A percentile compares a stretch with the other conserved stretches of the same genome.
phyloP scores from a whole-genome alignment of 768 basidiomycete species.

The Hygrocybe punicea region DNA sequence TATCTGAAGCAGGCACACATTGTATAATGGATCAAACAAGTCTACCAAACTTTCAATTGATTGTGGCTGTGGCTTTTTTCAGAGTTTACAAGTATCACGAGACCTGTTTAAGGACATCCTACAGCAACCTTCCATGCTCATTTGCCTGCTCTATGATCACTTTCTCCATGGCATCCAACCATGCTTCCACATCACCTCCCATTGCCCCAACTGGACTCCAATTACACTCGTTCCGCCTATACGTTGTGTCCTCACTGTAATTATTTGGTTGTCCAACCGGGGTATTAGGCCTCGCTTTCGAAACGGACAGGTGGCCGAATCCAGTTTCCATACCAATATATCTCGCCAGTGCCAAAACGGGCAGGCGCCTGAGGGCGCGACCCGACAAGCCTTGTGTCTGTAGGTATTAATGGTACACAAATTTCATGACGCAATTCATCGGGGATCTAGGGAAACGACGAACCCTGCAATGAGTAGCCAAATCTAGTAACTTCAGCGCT shows the following conservation, averaged over 20 bases:
- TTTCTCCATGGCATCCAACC: slow-evolving; percentile 83
- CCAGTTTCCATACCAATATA: slow-evolving; percentile 53
- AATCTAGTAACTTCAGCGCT: slow-evolving; percentile 54
- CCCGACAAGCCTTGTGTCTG: slow-evolving; percentile 86
- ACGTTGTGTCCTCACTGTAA: not conserved
- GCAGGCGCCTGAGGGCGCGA: slow-evolving; percentile 85
- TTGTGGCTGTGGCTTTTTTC: too few species aligned
- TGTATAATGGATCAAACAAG: too few species aligned
- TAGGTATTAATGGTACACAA: not conserved
- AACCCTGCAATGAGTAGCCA: slow-evolving; percentile 81
- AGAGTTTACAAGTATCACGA: too few species aligned
- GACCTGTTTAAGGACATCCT: not conserved
- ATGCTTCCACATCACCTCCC: slow-evolving; percentile 53
- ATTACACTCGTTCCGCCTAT: slow-evolving; percentile 8
- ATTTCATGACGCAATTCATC: not conserved
- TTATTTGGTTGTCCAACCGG: not conserved
- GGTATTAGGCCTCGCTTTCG: not conserved
- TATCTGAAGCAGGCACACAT: too few species aligned
- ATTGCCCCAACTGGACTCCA: not conserved
- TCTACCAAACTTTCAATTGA: too few species aligned
- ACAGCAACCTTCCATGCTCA: slow-evolving; percentile 47
- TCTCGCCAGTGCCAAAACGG: slow-evolving; percentile 85
- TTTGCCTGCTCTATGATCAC: slow-evolving; percentile 59
- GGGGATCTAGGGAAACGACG: slow-evolving; percentile 3
- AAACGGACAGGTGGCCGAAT: not conserved